Evolutionary conservation across 306 rosid genomes (phyloP).

Genomic region (Hippophae rhamnoides): DNA sequence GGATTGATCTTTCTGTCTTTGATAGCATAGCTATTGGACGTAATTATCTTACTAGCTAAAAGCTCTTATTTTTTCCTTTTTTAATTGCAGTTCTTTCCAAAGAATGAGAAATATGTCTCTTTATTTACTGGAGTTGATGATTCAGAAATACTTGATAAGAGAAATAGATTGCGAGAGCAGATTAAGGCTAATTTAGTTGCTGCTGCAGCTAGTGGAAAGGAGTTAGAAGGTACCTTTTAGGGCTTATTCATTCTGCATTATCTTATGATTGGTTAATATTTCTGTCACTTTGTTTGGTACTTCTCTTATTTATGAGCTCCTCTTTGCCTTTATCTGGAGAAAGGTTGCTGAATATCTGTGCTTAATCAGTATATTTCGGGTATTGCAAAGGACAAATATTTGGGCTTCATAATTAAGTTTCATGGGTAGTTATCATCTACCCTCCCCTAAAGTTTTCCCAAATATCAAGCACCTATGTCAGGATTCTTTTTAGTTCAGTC

Average conservation of each 20-base stretch:
- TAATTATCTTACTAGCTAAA: slow-evolving; percentile 16
- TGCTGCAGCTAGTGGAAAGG: slow-evolving; percentile 91
- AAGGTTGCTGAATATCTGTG: too few species aligned
- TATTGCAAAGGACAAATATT: too few species aligned
- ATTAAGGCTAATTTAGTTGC: slow-evolving; percentile 71
- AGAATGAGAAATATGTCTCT: slow-evolving; percentile 86
- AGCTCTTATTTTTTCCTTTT: slow-evolving; percentile 8
- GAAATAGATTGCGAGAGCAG: slow-evolving; percentile 73
- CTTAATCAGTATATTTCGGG: too few species aligned
- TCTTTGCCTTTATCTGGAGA: too few species aligned
- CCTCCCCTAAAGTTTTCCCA: too few species aligned
- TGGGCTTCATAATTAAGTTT: too few species aligned
- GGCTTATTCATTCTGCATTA: neutral
- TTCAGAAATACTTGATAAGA: slow-evolving; percentile 47
- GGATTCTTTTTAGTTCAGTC: too few species aligned
- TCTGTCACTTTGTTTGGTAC: neutral
- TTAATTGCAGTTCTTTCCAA: slow-evolving; percentile 81
- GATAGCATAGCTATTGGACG: neutral
- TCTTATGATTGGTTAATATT: neutral
- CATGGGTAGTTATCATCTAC: too few species aligned
- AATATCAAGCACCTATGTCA: too few species aligned
- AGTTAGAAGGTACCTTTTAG: slow-evolving; percentile 65
- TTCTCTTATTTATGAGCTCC: neutral
- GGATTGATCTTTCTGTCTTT: neutral
- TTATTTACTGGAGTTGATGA: slow-evolving; percentile 68